Percentiles rank a stretch among this genome's conserved stretches.
phyloP scores from a whole-genome alignment of 2,329 filamentous ascomycete species.

The Harringtonia aguacate region DNA sequence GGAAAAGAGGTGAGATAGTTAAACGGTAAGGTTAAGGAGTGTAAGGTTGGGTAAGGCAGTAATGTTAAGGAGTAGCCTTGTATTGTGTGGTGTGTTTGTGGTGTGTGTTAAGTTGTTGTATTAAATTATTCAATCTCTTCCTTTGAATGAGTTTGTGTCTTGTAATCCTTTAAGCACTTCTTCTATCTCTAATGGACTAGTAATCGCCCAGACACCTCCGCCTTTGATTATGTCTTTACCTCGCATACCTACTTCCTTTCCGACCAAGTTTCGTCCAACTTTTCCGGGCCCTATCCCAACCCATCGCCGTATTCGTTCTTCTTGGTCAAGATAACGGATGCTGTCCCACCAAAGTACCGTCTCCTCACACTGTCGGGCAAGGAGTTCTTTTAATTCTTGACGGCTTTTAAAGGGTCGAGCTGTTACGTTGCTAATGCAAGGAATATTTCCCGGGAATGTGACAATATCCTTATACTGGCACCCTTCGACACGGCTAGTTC shows the following conservation, averaged over 20 bases:
- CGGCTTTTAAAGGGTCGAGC: constrained; percentile 66
- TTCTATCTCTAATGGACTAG: constrained; percentile 66
- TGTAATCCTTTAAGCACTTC: constrained; percentile 55
- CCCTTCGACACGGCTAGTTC: constrained; percentile 42
- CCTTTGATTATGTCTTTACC: constrained; percentile 70
- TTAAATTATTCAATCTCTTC: no score
- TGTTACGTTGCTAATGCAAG: constrained; percentile 79
- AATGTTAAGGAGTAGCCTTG: no score
- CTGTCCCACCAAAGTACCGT: constrained; percentile 94
- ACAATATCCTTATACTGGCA: constrained; percentile 53
- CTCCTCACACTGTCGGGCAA: constrained; percentile 77
- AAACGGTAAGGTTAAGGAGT: no score
- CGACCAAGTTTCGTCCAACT: constrained; percentile 84
- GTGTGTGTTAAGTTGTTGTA: no score
- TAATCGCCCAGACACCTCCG: constrained; percentile 88
- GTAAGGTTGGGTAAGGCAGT: no score
- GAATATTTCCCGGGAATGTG: constrained; percentile 62
- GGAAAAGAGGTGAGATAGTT: no score
- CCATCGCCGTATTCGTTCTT: constrained; percentile 73
- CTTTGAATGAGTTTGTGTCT: constrained; percentile 49
- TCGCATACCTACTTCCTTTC: constrained; percentile 87
- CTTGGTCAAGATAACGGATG: constrained; percentile 78
- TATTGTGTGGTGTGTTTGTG: no score
- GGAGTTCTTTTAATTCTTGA: constrained; percentile 64
- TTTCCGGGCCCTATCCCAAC: constrained; percentile 90